Evolutionary conservation across 176 grass and related monocot species (phyloP).

Genomic region (Leersia perrieri): DNA sequence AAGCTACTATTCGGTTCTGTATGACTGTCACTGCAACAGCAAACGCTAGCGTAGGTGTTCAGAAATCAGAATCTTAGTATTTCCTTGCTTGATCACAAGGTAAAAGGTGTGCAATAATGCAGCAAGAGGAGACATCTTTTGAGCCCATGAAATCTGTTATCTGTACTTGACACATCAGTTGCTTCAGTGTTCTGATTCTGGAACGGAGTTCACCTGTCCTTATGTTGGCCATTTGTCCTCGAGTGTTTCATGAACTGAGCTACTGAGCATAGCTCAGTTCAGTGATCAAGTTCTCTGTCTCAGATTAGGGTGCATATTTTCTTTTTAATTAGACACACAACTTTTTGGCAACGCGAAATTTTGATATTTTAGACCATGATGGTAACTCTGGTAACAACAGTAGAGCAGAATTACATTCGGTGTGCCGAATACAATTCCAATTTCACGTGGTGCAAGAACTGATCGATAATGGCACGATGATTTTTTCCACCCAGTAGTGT

Average conservation of each 20-base stretch:
- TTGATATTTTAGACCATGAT: neutral
- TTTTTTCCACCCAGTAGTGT: conserved; percentile 1
- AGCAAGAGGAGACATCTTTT: neutral
- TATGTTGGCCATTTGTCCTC: neutral
- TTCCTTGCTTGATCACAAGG: neutral
- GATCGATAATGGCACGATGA: neutral
- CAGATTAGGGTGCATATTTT: neutral
- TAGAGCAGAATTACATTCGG: neutral
- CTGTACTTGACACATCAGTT: neutral
- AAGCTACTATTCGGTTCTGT: neutral
- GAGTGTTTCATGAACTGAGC: neutral
- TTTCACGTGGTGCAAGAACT: conserved; percentile 14
- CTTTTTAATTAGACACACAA: neutral
- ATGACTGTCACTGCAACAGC: neutral
- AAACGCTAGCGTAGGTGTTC: neutral
- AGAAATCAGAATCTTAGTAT: neutral
- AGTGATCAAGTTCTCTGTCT: neutral
- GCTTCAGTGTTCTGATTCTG: neutral
- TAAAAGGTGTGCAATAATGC: neutral
- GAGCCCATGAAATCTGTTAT: neutral
- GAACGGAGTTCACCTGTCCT: neutral
- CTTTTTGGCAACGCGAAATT: neutral
- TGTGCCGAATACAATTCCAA: neutral
- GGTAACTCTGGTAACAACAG: neutral
- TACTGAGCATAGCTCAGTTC: neutral